phyloP scores from a whole-genome alignment of 140 eudicot genomes.

The Ambrosia hybrid region DNA sequence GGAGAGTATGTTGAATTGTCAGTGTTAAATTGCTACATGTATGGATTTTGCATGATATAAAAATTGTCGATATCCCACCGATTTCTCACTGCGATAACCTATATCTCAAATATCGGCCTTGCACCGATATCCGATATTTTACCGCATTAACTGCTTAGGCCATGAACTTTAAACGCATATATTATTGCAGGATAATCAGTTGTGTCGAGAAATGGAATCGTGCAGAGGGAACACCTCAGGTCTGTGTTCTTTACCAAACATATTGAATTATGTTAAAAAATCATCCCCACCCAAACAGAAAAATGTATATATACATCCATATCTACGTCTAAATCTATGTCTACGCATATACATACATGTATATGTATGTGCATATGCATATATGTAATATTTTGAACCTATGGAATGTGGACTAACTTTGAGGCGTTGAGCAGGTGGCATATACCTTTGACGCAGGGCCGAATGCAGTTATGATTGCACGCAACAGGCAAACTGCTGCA shows the following conservation, averaged over 20 bases:
- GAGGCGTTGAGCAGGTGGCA: constrained; percentile 61
- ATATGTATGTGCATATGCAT: too few species aligned
- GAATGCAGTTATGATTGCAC: constrained; percentile 93
- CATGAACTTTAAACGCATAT: constrained; percentile 15
- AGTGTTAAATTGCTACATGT: too few species aligned
- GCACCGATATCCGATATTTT: too few species aligned
- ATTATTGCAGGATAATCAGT: constrained; percentile 82
- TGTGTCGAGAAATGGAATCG: constrained; percentile 97
- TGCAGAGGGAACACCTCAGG: constrained; percentile 95
- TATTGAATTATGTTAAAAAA: not conserved
- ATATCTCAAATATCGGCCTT: too few species aligned
- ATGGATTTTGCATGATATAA: too few species aligned
- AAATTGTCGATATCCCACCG: too few species aligned
- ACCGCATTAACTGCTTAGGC: too few species aligned
- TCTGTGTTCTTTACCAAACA: constrained; percentile 25
- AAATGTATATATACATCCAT: not conserved
- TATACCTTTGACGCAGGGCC: constrained; percentile 99
- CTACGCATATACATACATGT: too few species aligned
- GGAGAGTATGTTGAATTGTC: too few species aligned
- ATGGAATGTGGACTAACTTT: constrained; percentile 25
- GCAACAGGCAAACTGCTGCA: constrained; percentile 81
- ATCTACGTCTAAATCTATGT: too few species aligned
- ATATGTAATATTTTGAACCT: not conserved
- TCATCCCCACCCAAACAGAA: not conserved
- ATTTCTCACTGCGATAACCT: too few species aligned